Evolutionary conservation across 1,284 basidiomycete species (phyloP).

Genomic region (Rugosomyces carneus): DNA sequence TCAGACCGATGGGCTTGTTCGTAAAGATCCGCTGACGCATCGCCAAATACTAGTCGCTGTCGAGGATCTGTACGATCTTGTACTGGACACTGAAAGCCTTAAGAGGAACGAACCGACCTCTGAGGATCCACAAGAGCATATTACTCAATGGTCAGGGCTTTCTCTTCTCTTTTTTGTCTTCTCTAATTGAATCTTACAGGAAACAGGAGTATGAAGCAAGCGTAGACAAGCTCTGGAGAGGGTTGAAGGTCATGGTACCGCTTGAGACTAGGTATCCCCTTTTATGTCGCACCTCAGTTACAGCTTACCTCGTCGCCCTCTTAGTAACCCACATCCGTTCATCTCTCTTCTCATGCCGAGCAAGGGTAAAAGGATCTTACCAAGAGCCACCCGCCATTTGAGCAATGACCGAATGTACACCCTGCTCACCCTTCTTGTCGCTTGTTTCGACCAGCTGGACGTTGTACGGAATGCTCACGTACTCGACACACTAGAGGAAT

Average conservation of each 20-base stretch:
- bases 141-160: constrained; percentile 44
- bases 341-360: constrained; percentile 84
- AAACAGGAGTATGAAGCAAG: constrained; percentile 53
- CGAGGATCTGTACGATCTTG: constrained; percentile 83
- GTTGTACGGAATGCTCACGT: constrained; percentile 73
- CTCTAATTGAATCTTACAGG: constrained; percentile 33
- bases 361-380: constrained; percentile 93
- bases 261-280: constrained; percentile 72
- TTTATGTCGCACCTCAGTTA: neutral
- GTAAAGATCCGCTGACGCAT: constrained; percentile 68
- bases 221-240: constrained; percentile 75
- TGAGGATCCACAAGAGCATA: constrained; percentile 49
- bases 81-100: constrained; percentile 83
- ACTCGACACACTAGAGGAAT: constrained; percentile 65
- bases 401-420: constrained; percentile 78
- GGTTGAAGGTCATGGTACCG: constrained; percentile 82
- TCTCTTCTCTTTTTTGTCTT: constrained; percentile 3
- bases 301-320: neutral
- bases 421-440: constrained; percentile 86
- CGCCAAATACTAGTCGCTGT: constrained; percentile 77
- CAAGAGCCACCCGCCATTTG: constrained; percentile 86
- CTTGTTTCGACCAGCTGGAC: constrained; percentile 91
- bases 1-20: constrained; percentile 50
- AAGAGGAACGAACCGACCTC: constrained; percentile 70
- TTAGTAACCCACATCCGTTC: constrained; percentile 92